phyloP scores from a whole-genome alignment of 2,329 filamentous ascomycete genomes.

The Aspergillus jensenii region DNA sequence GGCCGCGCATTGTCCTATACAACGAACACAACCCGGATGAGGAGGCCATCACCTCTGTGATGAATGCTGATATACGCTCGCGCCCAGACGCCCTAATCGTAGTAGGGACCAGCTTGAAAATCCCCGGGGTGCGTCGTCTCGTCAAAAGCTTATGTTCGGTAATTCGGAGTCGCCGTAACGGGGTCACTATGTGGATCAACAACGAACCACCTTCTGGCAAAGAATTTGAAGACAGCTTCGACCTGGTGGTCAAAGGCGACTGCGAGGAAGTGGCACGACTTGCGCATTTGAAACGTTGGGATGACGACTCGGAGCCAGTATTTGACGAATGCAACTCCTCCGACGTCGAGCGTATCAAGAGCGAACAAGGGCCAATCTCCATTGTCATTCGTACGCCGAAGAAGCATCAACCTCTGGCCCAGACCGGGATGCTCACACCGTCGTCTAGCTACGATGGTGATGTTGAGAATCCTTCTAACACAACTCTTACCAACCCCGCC shows the following conservation, averaged over 20 bases:
- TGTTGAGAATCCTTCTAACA: slow-evolving; percentile 15
- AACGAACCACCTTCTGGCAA: slow-evolving; percentile 77
- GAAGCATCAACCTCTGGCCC: slow-evolving; percentile 37
- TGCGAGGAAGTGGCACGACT: slow-evolving; percentile 83
- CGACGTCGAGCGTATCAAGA: slow-evolving; percentile 45
- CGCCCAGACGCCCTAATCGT: slow-evolving; percentile 91
- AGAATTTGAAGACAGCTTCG: slow-evolving; percentile 91
- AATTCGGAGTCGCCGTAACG: slow-evolving; percentile 73
- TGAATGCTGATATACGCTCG: slow-evolving; percentile 78
- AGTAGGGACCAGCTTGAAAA: slow-evolving; percentile 92
- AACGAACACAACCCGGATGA: slow-evolving; percentile 97
- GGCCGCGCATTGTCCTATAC: slow-evolving; percentile 93
- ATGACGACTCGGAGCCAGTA: slow-evolving; percentile 47
- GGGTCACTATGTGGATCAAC: slow-evolving; percentile 93
- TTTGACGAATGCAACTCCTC: slow-evolving; percentile 46
- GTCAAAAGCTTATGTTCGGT: slow-evolving; percentile 88
- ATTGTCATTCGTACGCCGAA: slow-evolving; percentile 43
- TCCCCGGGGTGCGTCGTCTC: slow-evolving; percentile 85
- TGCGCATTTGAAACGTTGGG: slow-evolving; percentile 61
- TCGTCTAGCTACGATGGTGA: slow-evolving; percentile 43
- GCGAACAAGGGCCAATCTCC: slow-evolving; percentile 35
- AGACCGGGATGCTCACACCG: slow-evolving; percentile 43
- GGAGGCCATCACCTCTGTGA: slow-evolving; percentile 90
- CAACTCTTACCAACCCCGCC: slow-evolving; percentile 29
- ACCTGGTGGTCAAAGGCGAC: slow-evolving; percentile 81